Evolutionary conservation across 1,284 basidiomycete genomes (phyloP), one percentile per base, ranked within the genome.

Genomic region (Baeospora myosura): DNA sequence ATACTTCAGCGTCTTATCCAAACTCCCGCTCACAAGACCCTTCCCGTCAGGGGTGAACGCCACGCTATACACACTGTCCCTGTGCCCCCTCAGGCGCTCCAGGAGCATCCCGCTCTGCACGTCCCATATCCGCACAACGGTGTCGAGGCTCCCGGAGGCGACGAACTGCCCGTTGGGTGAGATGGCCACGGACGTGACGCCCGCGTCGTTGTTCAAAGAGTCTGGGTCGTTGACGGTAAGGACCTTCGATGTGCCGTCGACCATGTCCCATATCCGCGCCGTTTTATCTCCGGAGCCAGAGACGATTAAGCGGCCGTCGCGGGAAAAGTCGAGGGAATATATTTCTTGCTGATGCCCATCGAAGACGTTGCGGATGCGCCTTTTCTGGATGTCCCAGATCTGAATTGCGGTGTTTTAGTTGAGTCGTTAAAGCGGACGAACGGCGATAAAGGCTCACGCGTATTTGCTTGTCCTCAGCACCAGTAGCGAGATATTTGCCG

Each of bases 201-300:
- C 88, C 1, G 85, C 81, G 56, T 88, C 86, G 48, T 76, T 65
- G 48, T 72, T 71, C 21, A 66, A 48, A 5, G 68, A 62, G 47
- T 76, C 74, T 1, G 72, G 66, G 52, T 78, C 76, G 43, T 68
- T 72, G 52, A 81, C 78, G n/a, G 71, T 70, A 47, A 81, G 69
- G 10, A 75, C 69, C 50, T 73, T 72, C 43, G 73, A 78, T 5
- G 66, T 60, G 10, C 79, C 76, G 14, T 73, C 75, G 18, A 76
- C 68, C 64, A 90, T 79, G 57, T 92, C 81, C 91, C 91, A 95
- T 44, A 94, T 81, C 36, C 86, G 73, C n/a, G 87, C 85, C 7
- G 88, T 91, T 62, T 85, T 85, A 65, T 95, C 92, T 4, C 88
- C 88, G 0, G 87, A 90, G 12, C 89, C 91, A 8, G 86, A 89